Percentiles rank a stretch among this genome's conserved stretches.
Conservation (phyloP, 768 basidiomycete species). For the Lanmaoa pseudosensibilis region DNA sequence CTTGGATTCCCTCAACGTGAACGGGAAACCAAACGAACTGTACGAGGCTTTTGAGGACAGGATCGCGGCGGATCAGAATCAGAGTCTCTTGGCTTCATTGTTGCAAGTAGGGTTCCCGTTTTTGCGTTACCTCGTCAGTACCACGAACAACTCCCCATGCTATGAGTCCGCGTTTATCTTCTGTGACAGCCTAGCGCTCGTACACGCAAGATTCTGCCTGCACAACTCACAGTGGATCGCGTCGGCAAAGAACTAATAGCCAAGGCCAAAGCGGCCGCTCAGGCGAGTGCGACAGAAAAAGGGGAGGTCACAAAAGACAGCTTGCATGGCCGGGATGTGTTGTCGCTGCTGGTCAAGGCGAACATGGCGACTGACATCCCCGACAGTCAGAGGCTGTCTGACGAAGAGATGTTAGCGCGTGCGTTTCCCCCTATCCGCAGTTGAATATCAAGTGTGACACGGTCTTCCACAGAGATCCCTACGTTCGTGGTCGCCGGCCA, state of each 20-base stretch:
- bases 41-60: constrained; percentile 34
- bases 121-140: constrained; percentile 42
- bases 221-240: constrained; percentile 44
- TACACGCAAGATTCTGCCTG: constrained; percentile 18
- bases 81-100: constrained; percentile 15
- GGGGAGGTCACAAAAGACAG: constrained; percentile 35
- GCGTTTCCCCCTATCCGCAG: constrained; percentile 16
- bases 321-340: constrained; percentile 50
- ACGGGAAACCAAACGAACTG: constrained; percentile 32
- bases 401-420: constrained; percentile 62
- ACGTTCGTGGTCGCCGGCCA: constrained; percentile 62
- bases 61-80: not conserved
- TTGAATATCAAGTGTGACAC: not conserved
- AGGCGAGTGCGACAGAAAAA: constrained; percentile 21
- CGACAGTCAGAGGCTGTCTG: constrained; percentile 53
- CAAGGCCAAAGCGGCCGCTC: constrained; percentile 46
- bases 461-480: constrained; percentile 47
- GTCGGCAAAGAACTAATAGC: constrained; percentile 50
- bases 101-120: constrained; percentile 38
- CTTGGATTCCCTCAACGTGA: constrained; percentile 33
- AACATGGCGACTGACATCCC: constrained; percentile 63
- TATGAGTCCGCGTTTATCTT: not conserved
- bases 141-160: not conserved
- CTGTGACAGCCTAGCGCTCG: constrained; percentile 24
- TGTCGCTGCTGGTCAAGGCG: constrained; percentile 59